Evolutionary conservation across 768 basidiomycete genomes (phyloP), one percentile per base, ranked within the genome.

Genomic region (Wakefieldia striispora): DNA sequence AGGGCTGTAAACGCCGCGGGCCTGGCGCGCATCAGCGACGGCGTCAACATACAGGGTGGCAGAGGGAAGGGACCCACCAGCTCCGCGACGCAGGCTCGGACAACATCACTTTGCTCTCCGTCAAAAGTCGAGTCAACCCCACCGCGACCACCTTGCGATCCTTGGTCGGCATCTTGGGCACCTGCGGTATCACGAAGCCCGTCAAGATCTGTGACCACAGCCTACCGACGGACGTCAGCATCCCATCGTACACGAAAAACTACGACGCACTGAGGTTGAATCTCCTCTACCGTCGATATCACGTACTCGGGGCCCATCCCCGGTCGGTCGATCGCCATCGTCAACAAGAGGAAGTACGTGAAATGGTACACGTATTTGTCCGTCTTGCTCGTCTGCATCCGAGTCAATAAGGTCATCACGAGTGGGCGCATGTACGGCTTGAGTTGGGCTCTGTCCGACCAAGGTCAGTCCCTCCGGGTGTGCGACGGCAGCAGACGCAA

Each of bases 371-470:
- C 82, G 65, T 86, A 97, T 66, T 84, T 88, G 56, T 94, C 87
- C 17, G 94, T 95, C 69, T 93, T 93, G 71, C 80, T 90, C 19
- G 81, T 78, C 58, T 95, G 93, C 74, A 98, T 77, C 40, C 95
- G 79, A 3, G 83, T 95, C 29, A 97, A 74, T 9, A 97, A 74
- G 24, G 85, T 85, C 69, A 95, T 75, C 53, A 91, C 70, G 19
- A 89, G 71, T 9, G 82, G 82, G 54, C 84, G 85, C 66, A 92
- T 78, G 70, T 88, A 93, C 34, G 79, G 82, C 47, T 79, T 78
- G 59, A 95, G 75, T 19, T 80, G 73, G 6, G 72, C 63, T 7
- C 91, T 94, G 29, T 42, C 19, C 23, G 14, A 29, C 27, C 21
- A 10, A 26, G 21, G 10, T 59, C 20, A 55, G 37, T 29, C n/a